phyloP scores from a whole-genome alignment of 345 rosid genomes.

The Chamaenerion angustifolium region DNA sequence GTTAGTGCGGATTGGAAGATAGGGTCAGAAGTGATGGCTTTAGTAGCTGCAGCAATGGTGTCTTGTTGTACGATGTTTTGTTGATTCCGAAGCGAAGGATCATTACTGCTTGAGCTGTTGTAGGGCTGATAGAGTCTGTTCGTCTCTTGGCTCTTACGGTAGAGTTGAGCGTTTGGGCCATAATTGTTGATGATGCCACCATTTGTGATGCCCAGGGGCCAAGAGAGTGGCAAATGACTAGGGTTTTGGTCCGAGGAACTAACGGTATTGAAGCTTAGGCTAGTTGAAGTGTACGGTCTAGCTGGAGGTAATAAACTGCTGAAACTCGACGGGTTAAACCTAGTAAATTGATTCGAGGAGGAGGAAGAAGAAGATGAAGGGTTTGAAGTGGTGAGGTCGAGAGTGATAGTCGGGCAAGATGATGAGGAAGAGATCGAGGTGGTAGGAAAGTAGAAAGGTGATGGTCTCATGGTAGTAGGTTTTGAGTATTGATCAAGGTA shows the following conservation, averaged over 20 bases:
- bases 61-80: slow-evolving; percentile 10
- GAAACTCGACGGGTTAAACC: slow-evolving; percentile 7
- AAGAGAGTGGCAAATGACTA: slow-evolving; percentile 4
- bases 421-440: slow-evolving; percentile 26
- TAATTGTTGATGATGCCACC: background rate
- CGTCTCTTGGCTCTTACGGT: background rate
- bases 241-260: slow-evolving; percentile 2
- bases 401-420: slow-evolving; percentile 64
- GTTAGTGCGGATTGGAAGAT: slow-evolving; percentile 27
- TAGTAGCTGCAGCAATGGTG: slow-evolving; percentile 25
- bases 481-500: slow-evolving; percentile 31
- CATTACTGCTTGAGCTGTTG: slow-evolving; percentile 9
- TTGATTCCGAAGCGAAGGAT: background rate
- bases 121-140: slow-evolving; percentile 9
- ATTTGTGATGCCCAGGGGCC: slow-evolving; percentile 2
- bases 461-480: slow-evolving; percentile 8
- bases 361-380: slow-evolving; percentile 13
- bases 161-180: slow-evolving; percentile 2
- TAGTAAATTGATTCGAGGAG: slow-evolving; percentile 9
- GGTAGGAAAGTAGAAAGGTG: slow-evolving; percentile 27
- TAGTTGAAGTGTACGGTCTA: slow-evolving; percentile 4
- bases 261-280: slow-evolving; percentile 8
- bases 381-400: slow-evolving; percentile 40
- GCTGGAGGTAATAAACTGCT: slow-evolving; percentile 3
- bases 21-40: slow-evolving; percentile 32